Conservation (phyloP, 164 flowering plant species). For the Aristolochia californica region DNA sequence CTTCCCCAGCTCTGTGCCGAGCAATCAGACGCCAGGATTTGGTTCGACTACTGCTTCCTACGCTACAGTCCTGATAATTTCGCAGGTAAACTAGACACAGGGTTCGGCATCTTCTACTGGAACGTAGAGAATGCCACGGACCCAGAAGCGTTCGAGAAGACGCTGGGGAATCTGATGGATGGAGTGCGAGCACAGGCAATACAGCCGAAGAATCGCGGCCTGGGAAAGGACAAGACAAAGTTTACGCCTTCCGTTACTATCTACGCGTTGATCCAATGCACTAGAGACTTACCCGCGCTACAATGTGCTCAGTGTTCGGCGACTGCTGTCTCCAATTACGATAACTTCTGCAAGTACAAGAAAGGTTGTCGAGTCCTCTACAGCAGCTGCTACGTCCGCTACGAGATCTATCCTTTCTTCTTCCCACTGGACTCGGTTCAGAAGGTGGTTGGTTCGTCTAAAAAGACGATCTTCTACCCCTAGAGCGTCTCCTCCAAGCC, state of each 20-base stretch:
- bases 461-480: not conserved
- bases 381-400: constrained; percentile 9
- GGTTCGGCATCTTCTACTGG: constrained; percentile 4
- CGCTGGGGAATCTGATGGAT: not conserved
- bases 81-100: constrained; percentile 8
- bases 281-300: constrained; percentile 3
- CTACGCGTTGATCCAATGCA: constrained; percentile 12
- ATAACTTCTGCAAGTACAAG: constrained; percentile 1
- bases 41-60: constrained; percentile 10
- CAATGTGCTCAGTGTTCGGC: constrained; percentile 8
- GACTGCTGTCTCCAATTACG: constrained; percentile 3
- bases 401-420: constrained; percentile 12
- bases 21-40: constrained; percentile 3
- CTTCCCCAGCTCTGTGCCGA: not conserved
- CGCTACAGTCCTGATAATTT: constrained; percentile 5
- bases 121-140: constrained; percentile 3
- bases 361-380: constrained; percentile 7
- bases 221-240: constrained; percentile 1
- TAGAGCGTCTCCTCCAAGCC: no score
- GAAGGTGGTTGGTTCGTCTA: not conserved
- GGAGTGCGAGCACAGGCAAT: not conserved
- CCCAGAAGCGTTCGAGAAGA: not conserved
- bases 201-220: not conserved
- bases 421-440: constrained; percentile 4
- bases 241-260: constrained; percentile 1